These are phyloP conservation scores for Mortierella sp. DNA, from an alignment of 371 early-diverging fungal species.

Conservation along the genomic window DNA sequence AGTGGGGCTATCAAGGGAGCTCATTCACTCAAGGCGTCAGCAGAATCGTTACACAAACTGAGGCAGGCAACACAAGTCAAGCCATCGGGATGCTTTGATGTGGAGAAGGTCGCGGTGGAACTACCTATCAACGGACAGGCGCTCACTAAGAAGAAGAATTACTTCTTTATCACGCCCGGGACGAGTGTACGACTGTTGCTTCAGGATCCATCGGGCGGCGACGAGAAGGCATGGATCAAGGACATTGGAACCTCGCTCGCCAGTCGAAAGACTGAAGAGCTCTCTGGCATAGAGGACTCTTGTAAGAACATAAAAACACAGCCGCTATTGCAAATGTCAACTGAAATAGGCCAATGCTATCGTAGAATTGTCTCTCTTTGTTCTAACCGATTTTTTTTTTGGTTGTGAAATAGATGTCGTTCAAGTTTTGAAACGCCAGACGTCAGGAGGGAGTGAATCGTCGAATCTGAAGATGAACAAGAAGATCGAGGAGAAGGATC, in stretches of 20 bases:
- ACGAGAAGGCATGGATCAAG: constrained; percentile 43
- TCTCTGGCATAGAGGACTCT: constrained; percentile 33
- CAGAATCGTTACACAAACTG: constrained; percentile 25
- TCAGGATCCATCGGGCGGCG: constrained; percentile 45
- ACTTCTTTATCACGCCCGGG: constrained; percentile 39
- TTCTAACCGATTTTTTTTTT: neutral
- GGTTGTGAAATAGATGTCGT: constrained; percentile 18
- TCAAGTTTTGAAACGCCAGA: constrained; percentile 43
- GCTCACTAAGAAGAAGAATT: constrained; percentile 51
- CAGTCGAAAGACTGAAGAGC: constrained; percentile 37
- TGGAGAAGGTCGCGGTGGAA: constrained; percentile 37
- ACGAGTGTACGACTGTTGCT: constrained; percentile 38
- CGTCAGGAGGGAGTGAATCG: constrained; percentile 27
- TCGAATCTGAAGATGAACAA: constrained; percentile 52
- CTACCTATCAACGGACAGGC: constrained; percentile 27
- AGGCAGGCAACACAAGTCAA: constrained; percentile 37
- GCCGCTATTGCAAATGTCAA: neutral
- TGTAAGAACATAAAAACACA: too few species aligned
- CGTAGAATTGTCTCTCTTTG: neutral
- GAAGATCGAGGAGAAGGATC: constrained; percentile 46
- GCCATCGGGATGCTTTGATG: constrained; percentile 52
- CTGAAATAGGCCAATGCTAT: too few species aligned
- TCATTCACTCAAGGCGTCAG: constrained; percentile 26
- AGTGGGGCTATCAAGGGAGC: constrained; percentile 35
- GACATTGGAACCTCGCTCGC: constrained; percentile 40